Evolutionary conservation across 257 asterid species (phyloP).

Genomic region (Petunia axillaris): DNA sequence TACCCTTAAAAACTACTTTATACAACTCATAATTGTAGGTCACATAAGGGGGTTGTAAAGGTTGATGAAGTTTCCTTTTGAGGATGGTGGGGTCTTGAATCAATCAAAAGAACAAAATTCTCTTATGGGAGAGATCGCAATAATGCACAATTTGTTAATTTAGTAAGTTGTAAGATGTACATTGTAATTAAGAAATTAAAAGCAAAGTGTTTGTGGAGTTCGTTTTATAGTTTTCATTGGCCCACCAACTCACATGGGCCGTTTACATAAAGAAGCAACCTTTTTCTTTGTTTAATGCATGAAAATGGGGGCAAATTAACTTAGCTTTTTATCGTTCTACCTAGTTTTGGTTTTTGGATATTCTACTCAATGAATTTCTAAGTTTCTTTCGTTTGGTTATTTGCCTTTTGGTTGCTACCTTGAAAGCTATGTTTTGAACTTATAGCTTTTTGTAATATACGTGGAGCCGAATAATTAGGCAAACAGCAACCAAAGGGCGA

Average conservation of each 20-base stretch:
- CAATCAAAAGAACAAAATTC: constrained; percentile 31
- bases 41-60: constrained; percentile 28
- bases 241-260: constrained; percentile 87
- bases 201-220: constrained; percentile 66
- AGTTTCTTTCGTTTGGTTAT: constrained; percentile 18
- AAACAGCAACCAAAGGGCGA: constrained; percentile 28
- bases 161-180: constrained; percentile 55
- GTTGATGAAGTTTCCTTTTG: constrained; percentile 32
- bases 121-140: constrained; percentile 46
- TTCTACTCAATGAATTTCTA: not conserved
- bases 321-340: constrained; percentile 44
- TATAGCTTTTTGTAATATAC: constrained; percentile 24
- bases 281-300: constrained; percentile 51
- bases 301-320: constrained; percentile 39
- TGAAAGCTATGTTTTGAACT: constrained; percentile 18
- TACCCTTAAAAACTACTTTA: constrained; percentile 33
- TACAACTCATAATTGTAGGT: constrained; percentile 53
- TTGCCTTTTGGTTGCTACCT: constrained; percentile 8
- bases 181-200: constrained; percentile 55
- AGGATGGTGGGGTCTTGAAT: constrained; percentile 37
- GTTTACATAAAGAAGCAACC: constrained; percentile 67
- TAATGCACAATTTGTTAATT: constrained; percentile 55
- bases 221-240: constrained; percentile 80
- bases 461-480: constrained; percentile 46
- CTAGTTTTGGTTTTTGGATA: constrained; percentile 25